These are phyloP conservation scores for Cyanidioschyzon merolae DNA, from an alignment of 23 red algal genomes.

Conservation along the genomic window DNA sequence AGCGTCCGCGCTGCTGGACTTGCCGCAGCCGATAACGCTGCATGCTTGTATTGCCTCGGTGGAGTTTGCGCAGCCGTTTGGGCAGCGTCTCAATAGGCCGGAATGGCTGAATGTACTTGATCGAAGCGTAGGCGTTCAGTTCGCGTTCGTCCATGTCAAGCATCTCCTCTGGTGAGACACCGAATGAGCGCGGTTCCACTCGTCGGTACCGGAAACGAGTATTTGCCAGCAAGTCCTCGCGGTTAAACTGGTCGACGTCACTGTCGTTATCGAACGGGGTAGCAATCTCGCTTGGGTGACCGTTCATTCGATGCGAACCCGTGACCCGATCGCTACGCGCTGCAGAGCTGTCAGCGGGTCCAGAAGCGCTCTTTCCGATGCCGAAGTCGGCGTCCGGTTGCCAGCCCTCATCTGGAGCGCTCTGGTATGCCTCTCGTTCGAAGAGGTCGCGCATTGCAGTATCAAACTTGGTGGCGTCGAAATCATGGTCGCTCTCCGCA, in stretches of 20 bases:
- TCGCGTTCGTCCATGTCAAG: constrained; percentile 72
- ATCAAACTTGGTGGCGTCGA: constrained; percentile 15
- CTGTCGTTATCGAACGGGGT: neutral
- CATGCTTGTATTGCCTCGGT: constrained; percentile 3
- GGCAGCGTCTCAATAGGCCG: neutral
- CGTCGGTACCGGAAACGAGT: constrained; percentile 76
- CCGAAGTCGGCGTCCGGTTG: neutral
- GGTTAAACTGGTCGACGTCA: constrained; percentile 70
- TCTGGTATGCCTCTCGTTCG: constrained; percentile 3
- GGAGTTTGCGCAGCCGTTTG: constrained; percentile 18
- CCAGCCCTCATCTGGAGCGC: neutral
- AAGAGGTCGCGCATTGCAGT: neutral
- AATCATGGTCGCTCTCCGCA: constrained; percentile 10
- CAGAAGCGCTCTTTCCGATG: neutral
- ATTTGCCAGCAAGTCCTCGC: constrained; percentile 64
- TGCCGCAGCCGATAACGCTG: neutral
- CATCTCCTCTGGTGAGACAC: constrained; percentile 55
- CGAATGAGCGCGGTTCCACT: constrained; percentile 64
- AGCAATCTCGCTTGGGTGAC: neutral
- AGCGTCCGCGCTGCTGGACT: neutral
- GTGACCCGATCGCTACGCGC: too few relatives aligned
- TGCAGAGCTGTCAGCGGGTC: too few relatives aligned
- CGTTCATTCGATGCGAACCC: neutral
- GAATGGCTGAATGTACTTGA: constrained; percentile 66
- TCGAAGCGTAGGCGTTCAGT: constrained; percentile 60